Evolutionary conservation across 169 alveolate genomes (phyloP), one percentile per base, ranked within the genome.

Genomic region (Theileria annulata): DNA sequence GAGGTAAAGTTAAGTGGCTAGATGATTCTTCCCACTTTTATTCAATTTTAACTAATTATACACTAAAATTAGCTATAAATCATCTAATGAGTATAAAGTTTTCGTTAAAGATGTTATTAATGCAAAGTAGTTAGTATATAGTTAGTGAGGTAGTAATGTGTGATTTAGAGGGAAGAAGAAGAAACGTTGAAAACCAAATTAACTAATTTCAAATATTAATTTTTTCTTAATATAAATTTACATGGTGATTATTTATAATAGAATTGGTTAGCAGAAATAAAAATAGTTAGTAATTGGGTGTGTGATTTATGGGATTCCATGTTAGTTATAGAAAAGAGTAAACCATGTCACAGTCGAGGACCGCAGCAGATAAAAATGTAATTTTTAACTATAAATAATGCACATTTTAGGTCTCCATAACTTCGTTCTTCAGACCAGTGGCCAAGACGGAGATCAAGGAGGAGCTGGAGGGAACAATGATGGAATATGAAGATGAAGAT

Each of bases 1-100:
- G 47, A 69, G 77, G 77, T 69, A 69, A 37, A 56, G 49, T 15
- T 9, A 59, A 59, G 69, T 23, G n/a, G n/a, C n/a, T n/a, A n/a
- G n/a, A n/a, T n/a, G n/a, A n/a, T n/a, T n/a, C n/a, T n/a, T n/a
- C n/a, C n/a, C n/a, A n/a, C n/a, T n/a, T n/a, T n/a, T n/a, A n/a
- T n/a, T n/a, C n/a, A n/a, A n/a, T n/a, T n/a, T n/a, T n/a, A n/a
- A n/a, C n/a, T n/a, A n/a, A n/a, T n/a, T n/a, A n/a, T n/a, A n/a
- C n/a, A n/a, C n/a, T n/a, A n/a, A n/a, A n/a, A n/a, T n/a, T n/a
- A n/a, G n/a, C n/a, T n/a, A n/a, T n/a, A n/a, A n/a, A n/a, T n/a
- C n/a, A n/a, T n/a, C n/a, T n/a, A n/a, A n/a, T n/a, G n/a, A n/a
- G n/a, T n/a, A n/a, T n/a, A n/a, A n/a, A n/a, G n/a, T n/a, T n/a